These are phyloP conservation scores for Backusella tuberculispora DNA, from an alignment of 192 early-diverging fungal species.

Conservation along the genomic window DNA sequence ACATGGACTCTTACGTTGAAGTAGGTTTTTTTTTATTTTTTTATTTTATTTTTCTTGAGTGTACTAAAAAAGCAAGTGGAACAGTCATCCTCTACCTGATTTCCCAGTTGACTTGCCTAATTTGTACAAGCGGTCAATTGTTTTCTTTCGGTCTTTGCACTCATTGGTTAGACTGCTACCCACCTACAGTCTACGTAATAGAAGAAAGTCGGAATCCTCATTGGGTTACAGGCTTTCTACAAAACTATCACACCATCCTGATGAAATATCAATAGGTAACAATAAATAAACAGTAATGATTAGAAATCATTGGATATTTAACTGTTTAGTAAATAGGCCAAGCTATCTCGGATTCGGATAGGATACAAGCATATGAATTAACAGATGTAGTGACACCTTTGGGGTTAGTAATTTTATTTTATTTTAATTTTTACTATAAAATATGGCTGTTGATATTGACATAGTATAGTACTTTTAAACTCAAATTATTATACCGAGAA, in stretches of 20 bases:
- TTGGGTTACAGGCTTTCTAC: slow-evolving; percentile 73
- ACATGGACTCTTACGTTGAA: slow-evolving; percentile 81
- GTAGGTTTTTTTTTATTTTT: slow-evolving; percentile 41
- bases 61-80: slow-evolving; percentile 1
- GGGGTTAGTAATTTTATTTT: slow-evolving; percentile 51
- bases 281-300: neutral
- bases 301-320: neutral
- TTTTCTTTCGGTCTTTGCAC: slow-evolving; percentile 88
- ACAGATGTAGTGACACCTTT: slow-evolving; percentile 69
- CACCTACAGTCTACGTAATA: slow-evolving; percentile 61
- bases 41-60: neutral
- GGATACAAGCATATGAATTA: slow-evolving; percentile 66
- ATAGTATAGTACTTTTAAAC: slow-evolving; percentile 59
- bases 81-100: slow-evolving; percentile 53
- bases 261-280: slow-evolving; percentile 76
- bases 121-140: slow-evolving; percentile 90
- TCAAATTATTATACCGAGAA: slow-evolving; percentile 70
- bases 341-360: slow-evolving; percentile 65
- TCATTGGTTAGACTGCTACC: slow-evolving; percentile 81
- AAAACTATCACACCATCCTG: slow-evolving; percentile 49
- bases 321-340: slow-evolving; percentile 49
- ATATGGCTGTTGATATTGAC: slow-evolving; percentile 15
- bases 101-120: slow-evolving; percentile 76
- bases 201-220: slow-evolving; percentile 44
- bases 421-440: neutral